Percentiles rank a stretch among this genome's conserved stretches.
Conservation (phyloP, 1,139 yeast genomes). For the Suhomyces guaymorum region DNA sequence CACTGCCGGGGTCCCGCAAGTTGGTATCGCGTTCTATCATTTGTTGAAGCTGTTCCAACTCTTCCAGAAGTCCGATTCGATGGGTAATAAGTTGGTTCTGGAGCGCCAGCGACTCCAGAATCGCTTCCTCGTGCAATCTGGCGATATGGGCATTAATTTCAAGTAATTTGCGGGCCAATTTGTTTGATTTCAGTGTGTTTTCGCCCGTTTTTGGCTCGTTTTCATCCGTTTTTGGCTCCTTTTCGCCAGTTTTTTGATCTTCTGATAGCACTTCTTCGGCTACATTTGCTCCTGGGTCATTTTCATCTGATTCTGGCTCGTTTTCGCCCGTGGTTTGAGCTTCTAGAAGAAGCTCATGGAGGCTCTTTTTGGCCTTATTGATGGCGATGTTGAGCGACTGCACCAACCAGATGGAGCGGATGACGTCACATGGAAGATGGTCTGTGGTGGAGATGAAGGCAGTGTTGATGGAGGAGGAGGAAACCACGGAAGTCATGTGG, state of each 20-base stretch:
- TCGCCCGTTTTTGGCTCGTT: too few relatives aligned
- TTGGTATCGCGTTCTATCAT: conserved; percentile 17
- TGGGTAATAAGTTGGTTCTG: conserved; percentile 39
- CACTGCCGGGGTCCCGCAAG: conserved; percentile 14
- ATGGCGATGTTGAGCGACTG: conserved; percentile 40
- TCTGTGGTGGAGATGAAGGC: conserved; percentile 48
- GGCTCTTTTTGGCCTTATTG: conserved; percentile 19
- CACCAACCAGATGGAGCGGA: conserved; percentile 48
- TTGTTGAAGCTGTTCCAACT: conserved; percentile 31
- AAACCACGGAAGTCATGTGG: conserved; percentile 6
- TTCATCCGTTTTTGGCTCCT: too few relatives aligned
- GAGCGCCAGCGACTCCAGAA: conserved; percentile 37
- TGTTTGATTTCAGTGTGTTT: conserved; percentile 8
- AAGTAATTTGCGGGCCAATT: conserved; percentile 14
- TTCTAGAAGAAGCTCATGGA: conserved; percentile 11
- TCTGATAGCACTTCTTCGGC: too few relatives aligned
- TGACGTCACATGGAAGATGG: conserved; percentile 48
- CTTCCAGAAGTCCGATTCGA: conserved; percentile 29
- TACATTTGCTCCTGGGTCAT: too few relatives aligned
- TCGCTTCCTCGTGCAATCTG: conserved; percentile 28
- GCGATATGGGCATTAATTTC: conserved; percentile 17
- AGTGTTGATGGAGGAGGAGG: conserved; percentile 32
- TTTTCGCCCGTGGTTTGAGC: too few relatives aligned
- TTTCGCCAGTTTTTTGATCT: too few relatives aligned
- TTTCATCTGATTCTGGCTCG: too few relatives aligned